These are phyloP conservation scores for Alternaria burnsii DNA, from an alignment of 2,329 filamentous ascomycete genomes.

Conservation along the genomic window DNA sequence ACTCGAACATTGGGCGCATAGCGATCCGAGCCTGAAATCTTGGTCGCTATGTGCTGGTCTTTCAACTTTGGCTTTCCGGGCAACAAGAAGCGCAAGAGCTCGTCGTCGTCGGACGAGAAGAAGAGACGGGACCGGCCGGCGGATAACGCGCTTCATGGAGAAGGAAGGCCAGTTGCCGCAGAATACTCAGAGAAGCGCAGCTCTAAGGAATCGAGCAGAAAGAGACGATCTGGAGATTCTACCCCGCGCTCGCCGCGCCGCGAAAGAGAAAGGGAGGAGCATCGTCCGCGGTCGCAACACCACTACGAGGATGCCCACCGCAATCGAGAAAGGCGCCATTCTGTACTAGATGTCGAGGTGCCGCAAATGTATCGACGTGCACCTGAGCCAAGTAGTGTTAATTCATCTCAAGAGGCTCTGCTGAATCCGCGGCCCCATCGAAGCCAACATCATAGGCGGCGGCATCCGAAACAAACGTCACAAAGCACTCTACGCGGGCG, in stretches of 20 bases:
- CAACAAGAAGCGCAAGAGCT: conserved; percentile 41
- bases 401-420: conserved; percentile 47
- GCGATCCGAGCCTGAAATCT: conserved; percentile 33
- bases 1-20: conserved; percentile 35
- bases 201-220: conserved; percentile 36
- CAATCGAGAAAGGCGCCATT: conserved; percentile 29
- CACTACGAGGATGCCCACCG: conserved; percentile 26
- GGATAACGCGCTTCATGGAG: conserved; percentile 33
- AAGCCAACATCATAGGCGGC: conserved; percentile 42
- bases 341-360: conserved; percentile 37
- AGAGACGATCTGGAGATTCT: conserved; percentile 37
- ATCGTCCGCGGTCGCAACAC: conserved; percentile 30
- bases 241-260: conserved; percentile 33
- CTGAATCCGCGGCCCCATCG: conserved; percentile 49
- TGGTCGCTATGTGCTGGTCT: conserved; percentile 50
- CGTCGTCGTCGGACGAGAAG: conserved; percentile 38
- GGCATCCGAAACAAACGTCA: conserved; percentile 45
- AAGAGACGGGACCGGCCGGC: conserved; percentile 40
- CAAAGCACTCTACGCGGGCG: conserved; percentile 47
- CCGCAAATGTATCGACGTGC: conserved; percentile 42
- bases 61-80: conserved; percentile 44
- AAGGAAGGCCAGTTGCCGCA: conserved; percentile 33
- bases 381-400: conserved; percentile 32
- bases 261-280: conserved; percentile 33
- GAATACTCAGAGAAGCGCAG: conserved; percentile 44